Evolutionary conservation across 176 grass and related monocot species (phyloP), one percentile per base, ranked within the genome.

Genomic region (Juncus effusus): DNA sequence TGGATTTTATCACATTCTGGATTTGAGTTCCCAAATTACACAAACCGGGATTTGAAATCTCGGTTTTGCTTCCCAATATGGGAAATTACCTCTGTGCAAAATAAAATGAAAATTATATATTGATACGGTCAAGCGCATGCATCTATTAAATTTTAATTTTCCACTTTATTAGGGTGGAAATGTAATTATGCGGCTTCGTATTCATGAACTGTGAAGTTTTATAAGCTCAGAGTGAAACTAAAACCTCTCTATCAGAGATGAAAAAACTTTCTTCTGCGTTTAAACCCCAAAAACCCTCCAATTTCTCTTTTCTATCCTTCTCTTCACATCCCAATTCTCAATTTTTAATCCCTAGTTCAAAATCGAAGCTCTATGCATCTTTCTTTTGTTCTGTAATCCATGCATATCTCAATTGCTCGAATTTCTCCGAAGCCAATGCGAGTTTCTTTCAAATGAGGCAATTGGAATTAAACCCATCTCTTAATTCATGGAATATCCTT

Each of bases 301-400:
- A 65, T 12, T 16, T 65, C 10, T 55, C 53, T 47, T 39, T 28
- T 67, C 40, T 57, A 3, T 54, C 42, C 8, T 44, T 59, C 56
- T 5, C 10, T 16, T 55, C 47, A 41, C 38, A 38, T 38, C 40
- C 40, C 41, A 35, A 40, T 16, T 53, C 14, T 14, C 39, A 60
- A 52, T 54, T 9, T 5, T 65, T 56, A 2, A 64, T 79, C 13
- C 69, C 69, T 42, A 14, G 68, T 36, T 70, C 81, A 41, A 84
- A 69, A 67, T 63, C 56, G 14, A 42, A 42, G 28, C 49, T 74
- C 5, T 84, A 78, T 45, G 55, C 69, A 15, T 63, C 69, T 65
- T 84, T 84, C 62, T 84, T 78, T 69, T 68, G 62, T 61, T 40
- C 69, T 16, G 54, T 84, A 13, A 63, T 78, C 54, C 69, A 73